Percentiles rank a stretch among this genome's conserved stretches.
Conservation (phyloP, 129 eudicot species). For the Heracleum sosnowskyi region DNA sequence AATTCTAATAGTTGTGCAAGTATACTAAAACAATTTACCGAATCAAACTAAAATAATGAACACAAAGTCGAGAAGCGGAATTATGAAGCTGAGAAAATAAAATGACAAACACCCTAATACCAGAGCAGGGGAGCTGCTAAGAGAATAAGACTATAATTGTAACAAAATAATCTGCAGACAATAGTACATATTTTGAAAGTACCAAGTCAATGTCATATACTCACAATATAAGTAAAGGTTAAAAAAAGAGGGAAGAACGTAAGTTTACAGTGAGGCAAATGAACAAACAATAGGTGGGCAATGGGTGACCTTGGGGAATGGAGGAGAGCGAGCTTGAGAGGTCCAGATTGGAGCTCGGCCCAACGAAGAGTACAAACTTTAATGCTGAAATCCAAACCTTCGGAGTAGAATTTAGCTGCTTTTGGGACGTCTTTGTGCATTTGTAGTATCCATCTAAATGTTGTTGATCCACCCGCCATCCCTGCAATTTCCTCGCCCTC, state of each 20-base stretch:
- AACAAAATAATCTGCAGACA: too few relatives aligned
- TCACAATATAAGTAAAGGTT: neutral
- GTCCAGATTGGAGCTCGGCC: conserved; percentile 86
- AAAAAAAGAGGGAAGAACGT: neutral
- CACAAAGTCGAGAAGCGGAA: neutral
- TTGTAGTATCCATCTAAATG: conserved; percentile 76
- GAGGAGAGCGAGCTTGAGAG: conserved; percentile 79
- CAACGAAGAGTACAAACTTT: conserved; percentile 88
- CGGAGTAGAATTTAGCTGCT: conserved; percentile 75
- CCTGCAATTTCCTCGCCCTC: neutral
- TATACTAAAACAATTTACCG: neutral
- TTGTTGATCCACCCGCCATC: conserved; percentile 28
- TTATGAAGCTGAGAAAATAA: neutral
- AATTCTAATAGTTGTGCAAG: neutral
- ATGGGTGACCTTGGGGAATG: conserved; percentile 54
- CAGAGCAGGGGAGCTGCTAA: too few relatives aligned
- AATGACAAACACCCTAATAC: neutral
- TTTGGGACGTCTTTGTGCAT: conserved; percentile 89
- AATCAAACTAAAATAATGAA: neutral
- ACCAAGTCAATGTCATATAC: neutral
- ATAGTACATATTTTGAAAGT: too few relatives aligned
- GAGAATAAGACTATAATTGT: too few relatives aligned
- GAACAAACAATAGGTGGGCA: neutral
- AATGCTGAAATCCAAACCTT: conserved; percentile 74
- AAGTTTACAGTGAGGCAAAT: neutral